Base-by-base conservation (phyloP, 1,284 basidiomycete genomes). In the Ganoderma lingzhi region DNA sequence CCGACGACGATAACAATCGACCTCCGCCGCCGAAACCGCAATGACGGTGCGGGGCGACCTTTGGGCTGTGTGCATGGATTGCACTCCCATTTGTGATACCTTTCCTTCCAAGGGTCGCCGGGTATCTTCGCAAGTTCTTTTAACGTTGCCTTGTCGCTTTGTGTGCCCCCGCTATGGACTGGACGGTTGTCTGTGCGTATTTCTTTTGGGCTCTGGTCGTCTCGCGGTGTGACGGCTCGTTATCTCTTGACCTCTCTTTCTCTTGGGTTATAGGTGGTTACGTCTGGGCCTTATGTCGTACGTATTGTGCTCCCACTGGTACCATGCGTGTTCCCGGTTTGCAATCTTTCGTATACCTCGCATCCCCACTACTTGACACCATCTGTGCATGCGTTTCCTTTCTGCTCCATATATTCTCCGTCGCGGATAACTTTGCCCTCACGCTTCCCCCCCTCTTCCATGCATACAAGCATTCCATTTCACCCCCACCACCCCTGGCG, bases 21-120 rank as follows among this genome's bases (percentile, higher is more conserved):
- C 74, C 69, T 12, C 72, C 64, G 48, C 71, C 67, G 35, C 67
- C 70, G 55, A 67, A 71, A 17, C 74, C 75, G 55, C 77, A 76
- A 78, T 88, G 87, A 88, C 84, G 86, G 83, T 84, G 81, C 81
- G 84, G 87, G 87, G 87, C 87, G 85, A 83, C 86, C 82, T 82
- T 88, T 76, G 82, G 86, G 82, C 76, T 78, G 71, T 76, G 86
- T 70, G 82, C 83, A 75, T 83, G 84, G 82, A 78, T 84, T 73
- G 80, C 82, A 71, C 76, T 85, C 75, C 79, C 81, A 63, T 73
- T 85, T 67, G 75, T 86, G 72, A 80, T 84, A 75, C 83, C 84
- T 74, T 78, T 86, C 73, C 80, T 84, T 80, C 84, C 86, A 81
- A 87, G 84, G 86, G 86, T 88, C 85, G 88, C 88, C 86, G 85